Conservation (phyloP, 345 rosid genomes). For the Pugionium dolabratum region DNA sequence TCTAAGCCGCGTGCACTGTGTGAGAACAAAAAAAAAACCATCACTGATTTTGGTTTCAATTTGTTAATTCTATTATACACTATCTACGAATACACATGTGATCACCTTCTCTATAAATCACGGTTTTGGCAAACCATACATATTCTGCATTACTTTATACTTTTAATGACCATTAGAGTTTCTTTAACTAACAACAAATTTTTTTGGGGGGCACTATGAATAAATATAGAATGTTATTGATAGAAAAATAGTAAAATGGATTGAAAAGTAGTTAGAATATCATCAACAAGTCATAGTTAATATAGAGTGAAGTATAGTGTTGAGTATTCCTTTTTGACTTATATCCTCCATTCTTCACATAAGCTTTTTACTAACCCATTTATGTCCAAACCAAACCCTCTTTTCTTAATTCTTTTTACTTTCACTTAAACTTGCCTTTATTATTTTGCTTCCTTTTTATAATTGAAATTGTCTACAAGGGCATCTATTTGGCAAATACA, state of each 20-base stretch:
- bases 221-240: background rate
- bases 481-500: no score
- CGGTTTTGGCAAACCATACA: no score
- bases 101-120: no score
- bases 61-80: background rate
- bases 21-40: conserved; percentile 20
- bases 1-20: conserved; percentile 20
- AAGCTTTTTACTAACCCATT: conserved; percentile 7
- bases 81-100: no score
- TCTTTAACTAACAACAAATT: conserved; percentile 2
- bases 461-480: no score
- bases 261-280: conserved; percentile 13
- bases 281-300: conserved; percentile 1
- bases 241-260: background rate
- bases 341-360: conserved; percentile 14
- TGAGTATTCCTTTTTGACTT: conserved; percentile 25
- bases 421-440: conserved; percentile 4
- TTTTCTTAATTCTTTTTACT: conserved; percentile 9
- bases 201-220: conserved; percentile 5
- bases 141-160: no score
- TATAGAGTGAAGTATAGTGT: conserved; percentile 11
- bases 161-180: background rate
- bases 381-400: conserved; percentile 21
- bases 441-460: background rate
- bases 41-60: conserved; percentile 13